Evolutionary conservation across 2,329 filamentous ascomycete genomes (phyloP).

Genomic region (Penicillium hesseltinei): DNA sequence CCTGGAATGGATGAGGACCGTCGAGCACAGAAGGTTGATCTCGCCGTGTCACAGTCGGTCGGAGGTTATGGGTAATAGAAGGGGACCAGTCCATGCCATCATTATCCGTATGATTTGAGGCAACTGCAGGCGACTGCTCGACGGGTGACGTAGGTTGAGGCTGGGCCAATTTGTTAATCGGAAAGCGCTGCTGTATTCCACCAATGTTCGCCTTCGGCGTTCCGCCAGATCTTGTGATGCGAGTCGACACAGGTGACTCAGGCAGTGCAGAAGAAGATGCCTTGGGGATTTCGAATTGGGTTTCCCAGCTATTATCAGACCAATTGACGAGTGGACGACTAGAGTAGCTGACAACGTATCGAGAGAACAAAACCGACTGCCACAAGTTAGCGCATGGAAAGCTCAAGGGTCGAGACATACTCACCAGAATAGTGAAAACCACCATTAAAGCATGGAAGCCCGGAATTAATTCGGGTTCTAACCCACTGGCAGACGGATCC

Average conservation of each 20-base stretch:
- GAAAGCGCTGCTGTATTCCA: constrained; percentile 32
- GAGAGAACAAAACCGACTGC: constrained; percentile 40
- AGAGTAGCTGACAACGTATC: constrained; percentile 40
- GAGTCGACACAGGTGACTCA: constrained; percentile 13
- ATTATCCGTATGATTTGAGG: constrained; percentile 39
- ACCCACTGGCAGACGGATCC: constrained; percentile 36
- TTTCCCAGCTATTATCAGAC: constrained; percentile 38
- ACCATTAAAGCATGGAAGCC: constrained; percentile 43
- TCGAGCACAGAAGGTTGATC: constrained; percentile 31
- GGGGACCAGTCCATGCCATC: constrained; percentile 54
- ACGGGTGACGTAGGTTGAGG: constrained; percentile 24
- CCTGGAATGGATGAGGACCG: constrained; percentile 45
- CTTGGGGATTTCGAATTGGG: constrained; percentile 22
- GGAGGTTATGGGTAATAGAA: constrained; percentile 39
- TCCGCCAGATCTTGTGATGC: constrained; percentile 10
- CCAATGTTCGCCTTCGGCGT: constrained; percentile 16
- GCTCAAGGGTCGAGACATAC: constrained; percentile 10
- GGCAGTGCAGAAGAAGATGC: constrained; percentile 16
- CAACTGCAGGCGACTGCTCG: constrained; percentile 26
- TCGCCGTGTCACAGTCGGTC: constrained; percentile 32
- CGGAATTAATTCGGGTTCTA: constrained; percentile 31
- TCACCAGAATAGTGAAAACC: constrained; percentile 40
- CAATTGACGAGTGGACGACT: constrained; percentile 44
- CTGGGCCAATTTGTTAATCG: constrained; percentile 42
- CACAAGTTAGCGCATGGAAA: constrained; percentile 20